These are phyloP conservation scores for Trichophyton equinum DNA, from an alignment of 2,329 filamentous ascomycete genomes.

Conservation along the genomic window DNA sequence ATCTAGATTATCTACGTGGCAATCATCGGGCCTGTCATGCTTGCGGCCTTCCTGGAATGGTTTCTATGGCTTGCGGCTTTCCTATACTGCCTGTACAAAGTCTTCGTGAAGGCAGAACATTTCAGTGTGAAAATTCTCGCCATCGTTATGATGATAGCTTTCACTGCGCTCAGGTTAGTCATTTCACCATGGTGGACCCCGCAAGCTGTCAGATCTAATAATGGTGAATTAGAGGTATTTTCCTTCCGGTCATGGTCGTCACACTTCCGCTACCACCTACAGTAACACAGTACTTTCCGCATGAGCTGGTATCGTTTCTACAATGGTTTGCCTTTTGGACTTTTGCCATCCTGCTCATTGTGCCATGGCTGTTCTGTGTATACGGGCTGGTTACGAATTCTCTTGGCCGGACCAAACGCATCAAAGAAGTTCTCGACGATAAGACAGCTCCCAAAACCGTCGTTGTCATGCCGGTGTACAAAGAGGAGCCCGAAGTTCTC, in stretches of 20 bases:
- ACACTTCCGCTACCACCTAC: constrained; percentile 70
- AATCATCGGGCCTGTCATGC: constrained; percentile 68
- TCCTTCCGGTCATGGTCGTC: constrained; percentile 87
- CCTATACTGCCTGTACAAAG: constrained; percentile 78
- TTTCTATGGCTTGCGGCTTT: constrained; percentile 91
- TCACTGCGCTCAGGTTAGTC: constrained; percentile 60
- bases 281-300: constrained; percentile 61
- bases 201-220: neutral
- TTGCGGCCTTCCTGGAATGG: constrained; percentile 83
- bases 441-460: constrained; percentile 82
- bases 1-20: constrained; percentile 72
- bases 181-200: constrained; percentile 3
- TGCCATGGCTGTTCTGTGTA: constrained; percentile 88
- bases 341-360: constrained; percentile 69
- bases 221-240: constrained; percentile 50
- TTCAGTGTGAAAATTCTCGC: constrained; percentile 70
- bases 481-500: constrained; percentile 73
- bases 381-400: constrained; percentile 83
- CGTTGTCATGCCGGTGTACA: constrained; percentile 94
- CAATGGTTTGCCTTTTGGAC: constrained; percentile 96
- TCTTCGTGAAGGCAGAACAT: constrained; percentile 77
- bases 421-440: constrained; percentile 76
- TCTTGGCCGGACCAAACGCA: constrained; percentile 65
- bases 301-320: constrained; percentile 53
- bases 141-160: constrained; percentile 60